These are phyloP conservation scores for Neurospora sp. DNA, from an alignment of 495 filamentous ascomycete genomes.

Conservation along the genomic window DNA sequence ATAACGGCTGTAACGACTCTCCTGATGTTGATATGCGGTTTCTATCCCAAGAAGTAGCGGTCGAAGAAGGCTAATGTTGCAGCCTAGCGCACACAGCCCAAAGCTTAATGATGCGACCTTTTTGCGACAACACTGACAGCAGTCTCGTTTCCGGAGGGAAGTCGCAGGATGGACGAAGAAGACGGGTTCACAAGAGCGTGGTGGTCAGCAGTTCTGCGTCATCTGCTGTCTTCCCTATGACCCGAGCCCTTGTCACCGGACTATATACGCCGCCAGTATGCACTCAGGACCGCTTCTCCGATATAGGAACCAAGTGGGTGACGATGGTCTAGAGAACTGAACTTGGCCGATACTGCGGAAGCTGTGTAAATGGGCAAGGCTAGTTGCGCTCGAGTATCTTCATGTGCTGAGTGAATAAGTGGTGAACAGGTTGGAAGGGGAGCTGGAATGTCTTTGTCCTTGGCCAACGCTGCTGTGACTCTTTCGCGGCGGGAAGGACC, in stretches of 20 bases:
- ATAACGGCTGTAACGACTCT: background rate
- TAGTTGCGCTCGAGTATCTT: background rate
- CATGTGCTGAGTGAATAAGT: background rate
- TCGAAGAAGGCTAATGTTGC: too few species aligned
- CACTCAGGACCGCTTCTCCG: background rate
- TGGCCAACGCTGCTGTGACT: background rate
- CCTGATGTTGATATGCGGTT: background rate
- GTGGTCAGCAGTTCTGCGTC: conserved; percentile 5
- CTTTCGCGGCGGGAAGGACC: background rate
- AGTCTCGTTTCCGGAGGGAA: background rate
- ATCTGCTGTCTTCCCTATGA: conserved; percentile 1
- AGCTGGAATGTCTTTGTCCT: background rate
- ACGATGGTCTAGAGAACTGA: background rate
- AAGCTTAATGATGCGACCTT: background rate
- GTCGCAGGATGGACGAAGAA: background rate
- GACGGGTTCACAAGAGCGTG: background rate
- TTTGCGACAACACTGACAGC: background rate
- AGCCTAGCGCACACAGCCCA: background rate
- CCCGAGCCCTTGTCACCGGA: conserved; percentile 7
- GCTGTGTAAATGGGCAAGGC: background rate
- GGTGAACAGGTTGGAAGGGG: background rate
- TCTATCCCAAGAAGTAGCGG: background rate
- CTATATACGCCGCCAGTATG: background rate
- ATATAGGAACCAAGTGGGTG: background rate
- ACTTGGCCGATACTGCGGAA: background rate